phyloP scores from a whole-genome alignment of 2,329 filamentous ascomycete species.

The Teratosphaeriaceae sp. region DNA sequence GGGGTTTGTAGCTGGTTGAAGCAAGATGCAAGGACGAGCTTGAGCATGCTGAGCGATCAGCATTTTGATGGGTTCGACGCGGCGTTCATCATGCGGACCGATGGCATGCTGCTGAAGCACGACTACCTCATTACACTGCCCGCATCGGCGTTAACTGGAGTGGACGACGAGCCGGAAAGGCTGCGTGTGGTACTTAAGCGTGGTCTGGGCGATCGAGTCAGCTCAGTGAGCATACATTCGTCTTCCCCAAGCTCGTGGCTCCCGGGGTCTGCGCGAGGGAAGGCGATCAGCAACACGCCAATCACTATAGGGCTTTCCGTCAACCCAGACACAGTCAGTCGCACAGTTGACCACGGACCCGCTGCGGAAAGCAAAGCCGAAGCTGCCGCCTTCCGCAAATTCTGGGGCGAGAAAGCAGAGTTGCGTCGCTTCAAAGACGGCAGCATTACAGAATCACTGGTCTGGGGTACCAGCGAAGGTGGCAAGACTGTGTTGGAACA shows the following conservation, averaged over 20 bases:
- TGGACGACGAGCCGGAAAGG: constrained; percentile 29
- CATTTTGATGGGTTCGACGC: constrained; percentile 74
- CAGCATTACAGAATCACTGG: constrained; percentile 83
- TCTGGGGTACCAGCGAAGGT: constrained; percentile 65
- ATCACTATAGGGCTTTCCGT: constrained; percentile 64
- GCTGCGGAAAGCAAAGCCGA: constrained; percentile 78
- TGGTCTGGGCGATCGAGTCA: constrained; percentile 69
- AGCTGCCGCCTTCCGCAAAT: constrained; percentile 72
- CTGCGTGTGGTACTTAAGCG: constrained; percentile 59
- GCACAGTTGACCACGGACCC: constrained; percentile 82
- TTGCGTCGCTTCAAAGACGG: constrained; percentile 92
- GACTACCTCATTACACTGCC: constrained; percentile 45
- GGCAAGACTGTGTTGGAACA: constrained; percentile 65
- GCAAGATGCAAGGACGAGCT: constrained; percentile 66
- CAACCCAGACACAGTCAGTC: constrained; percentile 63
- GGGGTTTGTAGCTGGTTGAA: constrained; percentile 74
- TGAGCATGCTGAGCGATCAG: constrained; percentile 67
- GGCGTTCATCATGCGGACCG: constrained; percentile 64
- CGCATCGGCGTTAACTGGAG: constrained; percentile 1
- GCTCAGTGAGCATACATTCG: constrained; percentile 50
- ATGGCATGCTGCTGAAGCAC: constrained; percentile 47
- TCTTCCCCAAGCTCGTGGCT: constrained; percentile 28
- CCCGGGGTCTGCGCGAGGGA: constrained; percentile 25
- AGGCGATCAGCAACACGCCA: constrained; percentile 23
- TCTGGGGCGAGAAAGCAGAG: constrained; percentile 94